Percentiles rank a stretch among this genome's conserved stretches.
phyloP scores from a whole-genome alignment of 2,329 filamentous ascomycete genomes.

The Thelonectria olida region DNA sequence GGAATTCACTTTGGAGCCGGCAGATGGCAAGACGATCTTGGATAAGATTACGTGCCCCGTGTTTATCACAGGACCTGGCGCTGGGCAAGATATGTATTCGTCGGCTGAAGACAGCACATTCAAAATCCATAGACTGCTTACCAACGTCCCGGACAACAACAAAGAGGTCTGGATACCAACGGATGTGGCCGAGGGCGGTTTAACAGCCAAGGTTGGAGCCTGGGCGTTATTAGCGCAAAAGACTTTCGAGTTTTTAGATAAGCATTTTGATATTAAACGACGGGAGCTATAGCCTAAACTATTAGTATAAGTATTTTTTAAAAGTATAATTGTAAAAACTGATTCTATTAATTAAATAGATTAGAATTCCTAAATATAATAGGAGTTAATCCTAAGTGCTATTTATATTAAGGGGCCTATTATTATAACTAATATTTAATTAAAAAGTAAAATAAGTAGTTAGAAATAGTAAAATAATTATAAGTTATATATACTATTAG shows the following conservation, averaged over 20 bases:
- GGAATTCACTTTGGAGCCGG: constrained; percentile 38
- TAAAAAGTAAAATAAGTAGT: too few relatives aligned
- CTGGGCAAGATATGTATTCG: constrained; percentile 32
- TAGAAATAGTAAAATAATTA: too few relatives aligned
- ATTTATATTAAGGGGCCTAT: too few relatives aligned
- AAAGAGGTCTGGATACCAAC: constrained; percentile 36
- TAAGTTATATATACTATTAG: too few relatives aligned
- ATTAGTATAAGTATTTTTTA: too few relatives aligned
- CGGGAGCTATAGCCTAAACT: neutral
- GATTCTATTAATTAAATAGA: too few relatives aligned
- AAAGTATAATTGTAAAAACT: too few relatives aligned
- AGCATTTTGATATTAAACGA: constrained; percentile 29
- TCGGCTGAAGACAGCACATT: constrained; percentile 21
- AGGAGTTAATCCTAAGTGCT: too few relatives aligned
- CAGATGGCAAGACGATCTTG: too few relatives aligned
- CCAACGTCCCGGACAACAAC: constrained; percentile 2
- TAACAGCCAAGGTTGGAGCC: constrained; percentile 40
- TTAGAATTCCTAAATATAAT: too few relatives aligned
- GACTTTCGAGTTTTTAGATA: constrained; percentile 34
- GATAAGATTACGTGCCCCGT: constrained; percentile 40
- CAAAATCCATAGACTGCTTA: constrained; percentile 23
- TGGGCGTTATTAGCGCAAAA: constrained; percentile 29
- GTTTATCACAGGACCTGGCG: constrained; percentile 41
- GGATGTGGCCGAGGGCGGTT: constrained; percentile 23
- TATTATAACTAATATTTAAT: too few relatives aligned